A percentile compares a stretch with the other conserved stretches of the same genome.
phyloP scores from a whole-genome alignment of 2,329 filamentous ascomycete species.

The Aurifilum marmelostoma region DNA sequence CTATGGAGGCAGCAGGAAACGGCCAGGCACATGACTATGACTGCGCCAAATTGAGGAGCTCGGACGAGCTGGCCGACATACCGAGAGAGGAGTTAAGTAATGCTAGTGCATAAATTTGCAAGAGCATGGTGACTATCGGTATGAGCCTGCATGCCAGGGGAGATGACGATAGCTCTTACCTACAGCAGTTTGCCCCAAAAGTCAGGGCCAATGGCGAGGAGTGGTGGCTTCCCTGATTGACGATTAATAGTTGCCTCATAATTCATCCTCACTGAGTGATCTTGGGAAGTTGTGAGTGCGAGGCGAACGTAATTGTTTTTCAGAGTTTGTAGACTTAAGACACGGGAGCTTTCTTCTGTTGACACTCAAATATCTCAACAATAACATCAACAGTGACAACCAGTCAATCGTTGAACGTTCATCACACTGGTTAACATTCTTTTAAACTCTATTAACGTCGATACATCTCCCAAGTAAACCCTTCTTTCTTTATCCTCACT shows the following conservation, averaged over 20 bases:
- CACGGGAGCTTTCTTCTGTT: background rate
- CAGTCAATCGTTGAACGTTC: background rate
- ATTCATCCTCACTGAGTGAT: background rate
- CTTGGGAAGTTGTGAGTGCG: background rate
- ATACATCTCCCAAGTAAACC: background rate
- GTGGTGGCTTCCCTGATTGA: background rate
- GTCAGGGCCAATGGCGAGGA: background rate
- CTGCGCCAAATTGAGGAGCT: background rate
- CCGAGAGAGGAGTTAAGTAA: constrained; percentile 6
- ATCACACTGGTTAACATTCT: background rate
- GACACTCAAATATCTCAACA: background rate
- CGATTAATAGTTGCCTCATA: background rate
- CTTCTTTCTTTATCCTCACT: background rate
- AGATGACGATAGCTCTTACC: background rate
- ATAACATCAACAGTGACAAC: background rate
- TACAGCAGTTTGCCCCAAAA: background rate
- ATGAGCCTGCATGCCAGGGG: background rate
- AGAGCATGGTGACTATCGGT: background rate
- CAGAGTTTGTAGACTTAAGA: too few relatives aligned
- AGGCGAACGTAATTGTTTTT: too few relatives aligned
- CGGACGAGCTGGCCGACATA: background rate
- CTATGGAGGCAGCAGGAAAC: background rate
- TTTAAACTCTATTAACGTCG: background rate
- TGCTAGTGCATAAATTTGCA: background rate
- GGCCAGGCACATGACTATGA: constrained; percentile 9